These are phyloP conservation scores for Thraustochytrium striatum DNA, from an alignment of 352 stramenopile species.

Conservation along the genomic window DNA sequence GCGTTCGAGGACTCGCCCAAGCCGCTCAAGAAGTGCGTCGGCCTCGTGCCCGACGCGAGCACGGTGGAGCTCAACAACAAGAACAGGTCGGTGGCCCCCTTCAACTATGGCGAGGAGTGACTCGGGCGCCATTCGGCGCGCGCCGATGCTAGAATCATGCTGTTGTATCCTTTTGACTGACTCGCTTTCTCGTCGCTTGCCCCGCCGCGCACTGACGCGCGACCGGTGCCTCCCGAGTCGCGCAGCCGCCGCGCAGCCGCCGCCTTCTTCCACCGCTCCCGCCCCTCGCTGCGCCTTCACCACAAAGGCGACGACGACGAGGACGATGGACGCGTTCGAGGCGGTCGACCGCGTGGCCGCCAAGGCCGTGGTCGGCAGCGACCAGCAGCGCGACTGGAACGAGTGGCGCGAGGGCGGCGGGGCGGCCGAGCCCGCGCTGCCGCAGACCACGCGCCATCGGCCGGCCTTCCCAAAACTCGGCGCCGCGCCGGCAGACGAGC, in stretches of 20 bases:
- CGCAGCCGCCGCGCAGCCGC: too few species aligned
- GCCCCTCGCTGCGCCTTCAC: too few species aligned
- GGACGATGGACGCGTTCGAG: background rate
- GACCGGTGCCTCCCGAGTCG: too few species aligned
- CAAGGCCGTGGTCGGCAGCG: background rate
- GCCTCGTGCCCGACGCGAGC: constrained; percentile 24
- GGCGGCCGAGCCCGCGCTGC: background rate
- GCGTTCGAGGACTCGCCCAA: constrained; percentile 37
- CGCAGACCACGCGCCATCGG: background rate
- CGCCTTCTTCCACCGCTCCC: too few species aligned
- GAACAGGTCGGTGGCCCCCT: background rate
- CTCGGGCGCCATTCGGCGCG: too few species aligned
- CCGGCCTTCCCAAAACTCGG: background rate
- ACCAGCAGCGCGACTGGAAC: constrained; percentile 23
- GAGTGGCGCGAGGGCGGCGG: background rate
- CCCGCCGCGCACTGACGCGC: too few species aligned
- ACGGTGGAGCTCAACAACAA: constrained; percentile 43
- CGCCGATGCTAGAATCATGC: too few species aligned
- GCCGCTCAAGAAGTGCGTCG: constrained; percentile 43
- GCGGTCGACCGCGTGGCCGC: background rate
- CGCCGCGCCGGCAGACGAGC: background rate
- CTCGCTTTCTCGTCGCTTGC: too few species aligned
- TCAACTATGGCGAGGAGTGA: constrained; percentile 22
- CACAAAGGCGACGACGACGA: background rate
- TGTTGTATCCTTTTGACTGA: too few species aligned